Conservation (phyloP, 2,329 filamentous ascomycete genomes). For the Fusarium coffeatum region DNA sequence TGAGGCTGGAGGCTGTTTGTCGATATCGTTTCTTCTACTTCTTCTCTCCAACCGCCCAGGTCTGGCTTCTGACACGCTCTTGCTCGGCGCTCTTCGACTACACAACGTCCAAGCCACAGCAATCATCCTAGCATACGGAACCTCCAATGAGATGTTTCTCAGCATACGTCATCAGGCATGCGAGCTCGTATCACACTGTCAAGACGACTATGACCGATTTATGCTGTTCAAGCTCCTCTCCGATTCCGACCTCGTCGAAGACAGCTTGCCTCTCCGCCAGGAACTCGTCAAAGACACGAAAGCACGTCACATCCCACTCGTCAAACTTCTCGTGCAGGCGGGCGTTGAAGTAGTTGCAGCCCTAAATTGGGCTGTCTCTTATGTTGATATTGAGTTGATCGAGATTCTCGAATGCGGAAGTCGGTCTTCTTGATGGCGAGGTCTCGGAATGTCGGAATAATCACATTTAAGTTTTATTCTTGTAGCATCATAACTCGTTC, state of each 20-base stretch:
- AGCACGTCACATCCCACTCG: background rate
- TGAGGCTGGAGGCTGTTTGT: background rate
- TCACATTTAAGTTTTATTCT: too few relatives aligned
- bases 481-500: too few relatives aligned
- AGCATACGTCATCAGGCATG: background rate
- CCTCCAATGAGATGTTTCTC: constrained; percentile 5
- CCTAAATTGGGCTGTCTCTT: background rate
- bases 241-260: background rate
- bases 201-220: background rate
- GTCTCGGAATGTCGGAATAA: too few relatives aligned
- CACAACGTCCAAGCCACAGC: constrained; percentile 4
- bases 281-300: constrained; percentile 6
- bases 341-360: constrained; percentile 11
- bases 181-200: background rate
- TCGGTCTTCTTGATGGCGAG: background rate
- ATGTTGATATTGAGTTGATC: constrained; percentile 5
- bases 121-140: constrained; percentile 6
- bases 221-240: background rate
- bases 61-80: fast-evolving
- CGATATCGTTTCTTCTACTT: background rate
- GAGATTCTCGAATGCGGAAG: background rate
- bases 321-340: background rate
- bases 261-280: constrained; percentile 2
- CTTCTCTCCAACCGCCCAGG: background rate
- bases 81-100: background rate